Evolutionary conservation across 1,284 basidiomycete species (phyloP), one percentile per base, ranked within the genome.

Genomic region (Cutaneotrichosporon spelunceum): DNA sequence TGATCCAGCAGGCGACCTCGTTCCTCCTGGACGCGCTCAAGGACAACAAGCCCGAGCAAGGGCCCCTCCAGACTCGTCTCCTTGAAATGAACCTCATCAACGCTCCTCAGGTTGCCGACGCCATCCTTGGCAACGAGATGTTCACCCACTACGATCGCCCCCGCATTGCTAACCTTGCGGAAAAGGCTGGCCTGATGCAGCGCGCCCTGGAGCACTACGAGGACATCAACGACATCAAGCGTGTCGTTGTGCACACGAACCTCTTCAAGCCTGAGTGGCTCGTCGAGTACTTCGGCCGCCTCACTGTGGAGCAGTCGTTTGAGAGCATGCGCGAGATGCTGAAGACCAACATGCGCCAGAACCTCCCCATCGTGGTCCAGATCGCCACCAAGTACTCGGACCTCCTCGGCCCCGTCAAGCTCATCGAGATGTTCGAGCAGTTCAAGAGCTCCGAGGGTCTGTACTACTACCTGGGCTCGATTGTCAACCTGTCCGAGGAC

Each of bases 381-480:
- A 93, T 98, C 72, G 94, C 96, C 19, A 99, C 95, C 61, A 99
- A 99, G 81, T 99, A 99, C 81, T 98, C 94, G 14, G 96, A 99
- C 73, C 90, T 99, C 62, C 86, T 99, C 52, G 95, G 96, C 8
- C 93, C 96, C 53, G 88, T 96, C 79, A 93, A 94, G 80, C 84
- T 99, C 63, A 98, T 99, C 70, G 96, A 99, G 82, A 90, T 99
- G 87, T 99, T 99, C 69, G 96, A 99, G 81, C 87, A 88, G 57
- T 99, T 93, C 87, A 99, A 98, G 85, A 94, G 87, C 65, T 98
- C 94, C 70, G 96, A 99, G 80, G 91, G 93, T 76, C 86, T 99
- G 21, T 99, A 99, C 83, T 99, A 99, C 82, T 94, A 93, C 79
- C 87, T 95, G 63, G 93, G 96, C 52, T 97, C 95, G 8, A 87